Conservation (phyloP, 2,329 filamentous ascomycete genomes). For the Epichloe brachyelytri region DNA sequence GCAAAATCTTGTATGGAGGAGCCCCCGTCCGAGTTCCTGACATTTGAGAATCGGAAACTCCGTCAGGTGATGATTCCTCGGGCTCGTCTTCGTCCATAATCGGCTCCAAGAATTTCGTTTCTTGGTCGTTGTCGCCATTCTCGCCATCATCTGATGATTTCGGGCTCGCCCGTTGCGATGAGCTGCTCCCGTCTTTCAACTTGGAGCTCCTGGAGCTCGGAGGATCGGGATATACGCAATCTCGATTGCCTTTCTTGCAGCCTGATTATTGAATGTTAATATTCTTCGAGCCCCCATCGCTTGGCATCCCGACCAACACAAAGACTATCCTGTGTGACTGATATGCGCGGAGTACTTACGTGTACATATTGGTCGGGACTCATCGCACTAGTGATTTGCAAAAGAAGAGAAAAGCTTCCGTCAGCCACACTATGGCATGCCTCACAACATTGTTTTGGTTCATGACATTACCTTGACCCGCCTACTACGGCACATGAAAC, state of each 20-base stretch:
- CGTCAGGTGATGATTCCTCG: slow-evolving; percentile 16
- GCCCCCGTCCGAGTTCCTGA: slow-evolving; percentile 23
- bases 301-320: neutral
- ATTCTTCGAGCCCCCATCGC: neutral
- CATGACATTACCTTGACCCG: slow-evolving; percentile 57
- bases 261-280: slow-evolving; percentile 34
- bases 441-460: slow-evolving; percentile 6
- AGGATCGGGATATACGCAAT: slow-evolving; percentile 79
- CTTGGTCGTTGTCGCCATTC: slow-evolving; percentile 30
- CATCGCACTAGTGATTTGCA: slow-evolving; percentile 58
- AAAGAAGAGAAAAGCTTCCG: slow-evolving; percentile 6
- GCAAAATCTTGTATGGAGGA: slow-evolving; percentile 21
- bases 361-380: slow-evolving; percentile 76
- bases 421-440: slow-evolving; percentile 12
- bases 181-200: slow-evolving; percentile 24
- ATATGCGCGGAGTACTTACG: slow-evolving; percentile 30
- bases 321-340: neutral
- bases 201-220: slow-evolving; percentile 30
- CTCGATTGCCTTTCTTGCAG: slow-evolving; percentile 81
- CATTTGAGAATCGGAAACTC: slow-evolving; percentile 10
- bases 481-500: slow-evolving; percentile 78
- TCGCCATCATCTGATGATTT: slow-evolving; percentile 42
- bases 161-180: slow-evolving; percentile 33
- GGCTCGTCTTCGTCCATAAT: slow-evolving; percentile 44
- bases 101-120: slow-evolving; percentile 30